A percentile compares a stretch with the other conserved stretches of the same genome.
Evolutionary conservation across 2,329 filamentous ascomycete genomes (phyloP).

Genomic region (Claviceps capensis): DNA sequence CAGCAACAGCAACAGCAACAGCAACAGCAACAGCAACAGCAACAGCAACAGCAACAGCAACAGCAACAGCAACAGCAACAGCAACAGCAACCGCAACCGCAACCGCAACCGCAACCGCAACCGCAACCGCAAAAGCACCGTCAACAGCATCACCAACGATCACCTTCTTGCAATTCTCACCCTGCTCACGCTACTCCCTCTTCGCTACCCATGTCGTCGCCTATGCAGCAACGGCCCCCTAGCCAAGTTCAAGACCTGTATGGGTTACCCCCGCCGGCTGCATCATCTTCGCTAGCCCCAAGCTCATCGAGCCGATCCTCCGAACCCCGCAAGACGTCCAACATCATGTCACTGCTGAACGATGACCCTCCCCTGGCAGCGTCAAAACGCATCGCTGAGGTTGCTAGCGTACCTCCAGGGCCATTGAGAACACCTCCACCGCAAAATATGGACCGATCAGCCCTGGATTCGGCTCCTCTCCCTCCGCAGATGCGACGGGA

Average conservation of each 20-base stretch:
- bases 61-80: background rate
- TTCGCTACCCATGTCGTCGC: constrained; percentile 25
- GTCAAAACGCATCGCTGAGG: constrained; percentile 38
- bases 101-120: background rate
- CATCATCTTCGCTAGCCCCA: constrained; percentile 5
- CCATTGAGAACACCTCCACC: constrained; percentile 38
- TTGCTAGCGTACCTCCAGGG: constrained; percentile 24
- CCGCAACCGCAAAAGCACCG: background rate
- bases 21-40: background rate
- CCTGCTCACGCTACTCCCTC: constrained; percentile 16
- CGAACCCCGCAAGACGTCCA: constrained; percentile 46
- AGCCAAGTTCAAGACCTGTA: constrained; percentile 19
- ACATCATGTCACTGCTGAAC: constrained; percentile 48
- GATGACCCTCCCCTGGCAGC: constrained; percentile 42
- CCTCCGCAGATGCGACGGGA: constrained; percentile 33
- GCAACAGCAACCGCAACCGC: background rate
- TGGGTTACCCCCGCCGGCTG: constrained; percentile 15
- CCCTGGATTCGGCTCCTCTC: constrained; percentile 24
- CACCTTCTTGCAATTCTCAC: background rate
- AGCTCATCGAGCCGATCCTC: constrained; percentile 23
- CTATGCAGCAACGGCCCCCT: constrained; percentile 22
- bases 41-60: background rate
- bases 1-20: background rate
- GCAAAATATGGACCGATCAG: constrained; percentile 25
- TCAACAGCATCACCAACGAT: background rate